Evolutionary conservation across 192 early-diverging fungal species (phyloP).

Genomic region (Linnemannia elongata): DNA sequence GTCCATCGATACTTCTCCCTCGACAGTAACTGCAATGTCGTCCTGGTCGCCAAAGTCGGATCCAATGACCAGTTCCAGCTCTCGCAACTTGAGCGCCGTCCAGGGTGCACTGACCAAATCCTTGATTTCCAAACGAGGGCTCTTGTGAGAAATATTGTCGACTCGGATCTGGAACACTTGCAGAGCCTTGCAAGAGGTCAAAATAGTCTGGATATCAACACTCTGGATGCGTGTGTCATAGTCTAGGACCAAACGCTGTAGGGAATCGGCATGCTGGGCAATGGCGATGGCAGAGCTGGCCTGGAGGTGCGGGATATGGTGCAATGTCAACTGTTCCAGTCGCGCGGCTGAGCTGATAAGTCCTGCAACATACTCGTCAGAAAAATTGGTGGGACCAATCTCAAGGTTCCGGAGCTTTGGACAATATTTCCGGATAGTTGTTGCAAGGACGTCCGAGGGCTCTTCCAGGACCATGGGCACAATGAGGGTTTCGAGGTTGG

Average conservation of each 20-base stretch:
- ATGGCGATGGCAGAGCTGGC: neutral
- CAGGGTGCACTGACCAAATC: conserved; percentile 4
- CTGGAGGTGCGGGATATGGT: neutral
- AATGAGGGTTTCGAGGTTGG: conserved; percentile 1
- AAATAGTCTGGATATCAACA: neutral
- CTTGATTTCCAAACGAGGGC: neutral
- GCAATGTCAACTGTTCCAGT: conserved; percentile 3
- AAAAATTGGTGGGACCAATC: neutral
- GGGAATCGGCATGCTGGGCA: neutral
- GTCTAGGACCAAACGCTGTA: neutral
- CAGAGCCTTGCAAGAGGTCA: neutral
- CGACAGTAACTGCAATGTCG: neutral
- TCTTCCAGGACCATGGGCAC: neutral
- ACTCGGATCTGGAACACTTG: conserved; percentile 4
- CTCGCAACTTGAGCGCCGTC: conserved; percentile 5
- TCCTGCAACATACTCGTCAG: neutral
- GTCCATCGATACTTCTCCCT: neutral
- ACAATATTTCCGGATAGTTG: neutral
- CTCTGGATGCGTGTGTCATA: conserved; percentile 2
- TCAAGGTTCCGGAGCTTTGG: conserved; percentile 5
- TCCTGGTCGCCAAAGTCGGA: neutral
- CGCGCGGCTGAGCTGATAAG: neutral
- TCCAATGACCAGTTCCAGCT: conserved; percentile 1
- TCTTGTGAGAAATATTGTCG: neutral
- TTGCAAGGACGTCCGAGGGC: conserved; percentile 1